These are phyloP conservation scores for Sclerotinia sclerotiorum DNA, from an alignment of 2,329 filamentous ascomycete species.

Conservation along the genomic window DNA sequence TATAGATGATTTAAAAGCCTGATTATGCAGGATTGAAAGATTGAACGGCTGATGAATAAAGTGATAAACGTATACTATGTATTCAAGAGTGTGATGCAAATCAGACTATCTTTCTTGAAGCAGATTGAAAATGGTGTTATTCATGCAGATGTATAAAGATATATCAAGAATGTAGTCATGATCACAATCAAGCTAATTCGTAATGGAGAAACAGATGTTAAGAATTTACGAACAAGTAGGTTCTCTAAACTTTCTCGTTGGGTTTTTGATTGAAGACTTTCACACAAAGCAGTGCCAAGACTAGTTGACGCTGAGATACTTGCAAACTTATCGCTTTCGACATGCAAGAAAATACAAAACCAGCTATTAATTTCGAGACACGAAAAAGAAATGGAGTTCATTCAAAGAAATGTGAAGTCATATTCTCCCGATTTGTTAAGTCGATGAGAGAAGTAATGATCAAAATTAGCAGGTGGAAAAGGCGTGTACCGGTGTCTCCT, in stretches of 20 bases:
- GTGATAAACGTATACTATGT: background rate
- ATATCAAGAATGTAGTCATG: slow-evolving; percentile 16
- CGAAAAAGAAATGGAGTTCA: background rate
- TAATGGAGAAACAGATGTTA: slow-evolving; percentile 30
- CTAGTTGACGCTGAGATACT: background rate
- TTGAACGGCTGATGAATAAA: background rate
- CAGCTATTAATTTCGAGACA: background rate
- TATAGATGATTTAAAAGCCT: background rate
- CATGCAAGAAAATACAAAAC: background rate
- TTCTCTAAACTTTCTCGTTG: slow-evolving; percentile 6
- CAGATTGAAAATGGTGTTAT: slow-evolving; percentile 22
- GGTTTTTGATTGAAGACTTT: background rate
- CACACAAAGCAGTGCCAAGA: background rate
- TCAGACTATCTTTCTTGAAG: slow-evolving; percentile 5
- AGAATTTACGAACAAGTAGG: slow-evolving; percentile 25
- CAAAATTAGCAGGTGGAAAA: background rate
- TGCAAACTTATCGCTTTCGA: background rate
- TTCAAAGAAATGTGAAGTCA: background rate
- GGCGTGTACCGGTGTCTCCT: background rate
- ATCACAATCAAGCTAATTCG: slow-evolving; percentile 28
- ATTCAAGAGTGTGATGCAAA: background rate
- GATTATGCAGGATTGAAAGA: slow-evolving; percentile 14
- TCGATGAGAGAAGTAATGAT: background rate
- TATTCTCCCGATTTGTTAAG: background rate
- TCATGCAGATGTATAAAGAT: slow-evolving; percentile 23